phyloP scores from a whole-genome alignment of 345 rosid genomes.

The Pugionium cornutum region DNA sequence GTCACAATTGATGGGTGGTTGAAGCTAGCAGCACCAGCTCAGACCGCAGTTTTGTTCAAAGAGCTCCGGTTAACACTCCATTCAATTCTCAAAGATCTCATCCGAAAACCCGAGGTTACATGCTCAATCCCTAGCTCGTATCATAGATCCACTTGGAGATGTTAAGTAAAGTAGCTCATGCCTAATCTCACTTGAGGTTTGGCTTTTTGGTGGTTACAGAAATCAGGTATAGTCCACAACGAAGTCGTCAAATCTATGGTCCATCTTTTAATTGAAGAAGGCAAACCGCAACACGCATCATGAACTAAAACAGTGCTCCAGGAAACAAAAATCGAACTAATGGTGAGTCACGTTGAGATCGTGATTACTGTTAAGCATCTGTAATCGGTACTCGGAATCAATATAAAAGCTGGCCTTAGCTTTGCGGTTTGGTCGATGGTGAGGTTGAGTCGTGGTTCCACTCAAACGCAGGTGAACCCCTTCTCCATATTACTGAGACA shows the following conservation, averaged over 20 bases:
- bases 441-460: too few species aligned
- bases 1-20: slow-evolving; percentile 83
- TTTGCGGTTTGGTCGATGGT: too few species aligned
- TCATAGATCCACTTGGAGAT: not conserved
- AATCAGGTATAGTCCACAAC: slow-evolving; percentile 55
- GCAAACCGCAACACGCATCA: slow-evolving; percentile 42
- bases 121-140: slow-evolving; percentile 8
- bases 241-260: slow-evolving; percentile 79
- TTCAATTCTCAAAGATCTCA: slow-evolving; percentile 62
- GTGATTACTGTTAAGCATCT: too few species aligned
- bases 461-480: too few species aligned
- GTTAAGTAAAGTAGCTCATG: not conserved
- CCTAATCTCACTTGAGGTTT: not conserved
- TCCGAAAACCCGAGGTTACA: slow-evolving; percentile 74
- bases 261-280: slow-evolving; percentile 73
- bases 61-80: slow-evolving; percentile 75
- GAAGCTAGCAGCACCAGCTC: slow-evolving; percentile 85
- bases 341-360: too few species aligned
- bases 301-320: slow-evolving; percentile 10
- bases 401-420: too few species aligned
- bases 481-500: too few species aligned
- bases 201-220: slow-evolving; percentile 42
- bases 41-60: slow-evolving; percentile 89
- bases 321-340: not conserved
- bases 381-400: too few species aligned